Conservation (phyloP, 768 basidiomycete genomes). For the Lyophyllum semitale region DNA sequence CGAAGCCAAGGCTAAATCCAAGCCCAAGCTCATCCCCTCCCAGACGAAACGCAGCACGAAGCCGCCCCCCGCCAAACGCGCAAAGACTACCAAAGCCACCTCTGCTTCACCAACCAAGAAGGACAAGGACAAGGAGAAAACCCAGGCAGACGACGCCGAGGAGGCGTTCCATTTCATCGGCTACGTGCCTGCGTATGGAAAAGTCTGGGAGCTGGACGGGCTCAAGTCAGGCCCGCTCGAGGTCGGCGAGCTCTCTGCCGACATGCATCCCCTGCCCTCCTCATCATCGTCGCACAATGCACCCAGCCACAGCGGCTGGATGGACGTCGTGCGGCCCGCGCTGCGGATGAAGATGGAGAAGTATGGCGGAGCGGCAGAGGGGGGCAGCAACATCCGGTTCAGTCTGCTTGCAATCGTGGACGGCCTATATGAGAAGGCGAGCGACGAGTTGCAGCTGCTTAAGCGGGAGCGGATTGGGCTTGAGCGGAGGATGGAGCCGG, state of each 20-base stretch:
- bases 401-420: constrained; percentile 64
- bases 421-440: constrained; percentile 45
- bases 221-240: constrained; percentile 63
- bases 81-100: constrained; percentile 22
- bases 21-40: constrained; percentile 10
- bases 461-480: constrained; percentile 47
- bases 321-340: constrained; percentile 62
- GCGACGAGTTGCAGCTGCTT: constrained; percentile 55
- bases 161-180: constrained; percentile 68
- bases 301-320: constrained; percentile 42
- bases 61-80: constrained; percentile 39
- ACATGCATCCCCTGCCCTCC: constrained; percentile 1
- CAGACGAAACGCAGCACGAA: constrained; percentile 24
- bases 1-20: constrained; percentile 36
- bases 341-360: constrained; percentile 63
- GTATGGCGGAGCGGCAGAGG: constrained; percentile 47
- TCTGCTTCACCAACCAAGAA: constrained; percentile 16
- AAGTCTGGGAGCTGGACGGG: constrained; percentile 74
- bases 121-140: constrained; percentile 20
- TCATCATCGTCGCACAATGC: neutral
- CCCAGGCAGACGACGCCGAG: constrained; percentile 29
- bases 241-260: constrained; percentile 46
- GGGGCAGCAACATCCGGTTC: constrained; percentile 53
- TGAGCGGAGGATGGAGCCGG: constrained; percentile 43
- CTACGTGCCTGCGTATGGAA: constrained; percentile 61